Evolutionary conservation across 495 filamentous ascomycete species (phyloP), one percentile per base, ranked within the genome.

Genomic region (Pyrenopolyporus hunteri): DNA sequence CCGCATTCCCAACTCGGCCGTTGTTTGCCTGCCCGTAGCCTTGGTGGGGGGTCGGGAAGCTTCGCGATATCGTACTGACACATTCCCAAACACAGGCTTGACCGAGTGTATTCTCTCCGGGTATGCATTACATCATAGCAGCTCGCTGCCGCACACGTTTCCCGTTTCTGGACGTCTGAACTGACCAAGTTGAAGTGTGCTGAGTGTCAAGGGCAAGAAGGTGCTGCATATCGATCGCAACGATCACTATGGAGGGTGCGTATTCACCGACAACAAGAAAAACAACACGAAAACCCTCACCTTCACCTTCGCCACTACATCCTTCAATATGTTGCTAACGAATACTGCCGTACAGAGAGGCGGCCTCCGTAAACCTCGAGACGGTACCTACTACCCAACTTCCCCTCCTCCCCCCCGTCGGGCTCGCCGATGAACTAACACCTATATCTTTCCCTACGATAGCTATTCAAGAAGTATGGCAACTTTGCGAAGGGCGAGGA

Each of bases 141-240:
- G 9, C 6, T 46, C 23, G 19, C 17, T 42, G 23, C 23, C 5
- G 19, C 42, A 17, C n/a, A 14, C 23, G 11, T 25, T 9, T 29
- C 26, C 9, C 9, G 9, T 29, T 5, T 29, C 13, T 13, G 37
- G 8, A 22, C n/a, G 20, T 44, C 19, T 23, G 23, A 7, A 49
- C 67, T 70, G 25, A 69, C 56, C 14, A 19, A 22, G 9, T 40
- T 10, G n/a, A 57, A 94, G 91, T 74, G 94, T 98, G 58, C 82
- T 98, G 73, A 97, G 93, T 78, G 95, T 98, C 53, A 97, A 98
- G 81, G 94, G 94, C 60, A 94, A 95, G 82, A 98, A 97, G 80
- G 95, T 98, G 55, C 83, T 98, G 57, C 96, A 98, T 80, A 97
- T 98, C 72, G 94, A 98, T 78, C 88, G 94, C 76, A 98, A 98